Evolutionary conservation across 352 stramenopile species (phyloP).

Genomic region (Pythium scleroteichum): DNA sequence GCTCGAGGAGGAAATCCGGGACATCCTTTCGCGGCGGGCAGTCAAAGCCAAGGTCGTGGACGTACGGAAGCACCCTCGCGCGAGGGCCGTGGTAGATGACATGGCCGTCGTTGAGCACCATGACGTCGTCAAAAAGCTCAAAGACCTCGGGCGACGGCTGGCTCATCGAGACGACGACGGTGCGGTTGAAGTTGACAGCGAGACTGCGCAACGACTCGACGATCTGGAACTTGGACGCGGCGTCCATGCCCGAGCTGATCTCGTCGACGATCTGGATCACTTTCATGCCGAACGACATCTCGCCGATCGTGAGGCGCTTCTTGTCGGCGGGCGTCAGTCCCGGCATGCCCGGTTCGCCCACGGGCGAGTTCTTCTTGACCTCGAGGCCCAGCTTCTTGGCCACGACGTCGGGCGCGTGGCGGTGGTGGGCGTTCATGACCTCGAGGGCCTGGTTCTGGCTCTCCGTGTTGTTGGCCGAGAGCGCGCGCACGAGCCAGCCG

Average conservation of each 20-base stretch:
- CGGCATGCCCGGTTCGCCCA: slow-evolving; percentile 52
- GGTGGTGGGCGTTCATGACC: slow-evolving; percentile 36
- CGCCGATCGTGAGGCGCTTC: slow-evolving; percentile 50
- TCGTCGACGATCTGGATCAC: slow-evolving; percentile 77
- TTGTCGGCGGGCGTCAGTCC: slow-evolving; percentile 62
- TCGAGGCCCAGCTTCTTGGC: slow-evolving; percentile 60
- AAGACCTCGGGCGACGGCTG: slow-evolving; percentile 53
- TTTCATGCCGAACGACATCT: slow-evolving; percentile 68
- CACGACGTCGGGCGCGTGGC: slow-evolving; percentile 41
- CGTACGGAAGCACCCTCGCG: slow-evolving; percentile 44
- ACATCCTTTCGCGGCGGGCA: slow-evolving; percentile 36
- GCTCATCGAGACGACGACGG: slow-evolving; percentile 45
- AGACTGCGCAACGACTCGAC: slow-evolving; percentile 68
- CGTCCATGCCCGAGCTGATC: slow-evolving; percentile 90
- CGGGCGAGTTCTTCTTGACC: slow-evolving; percentile 51
- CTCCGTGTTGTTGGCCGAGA: slow-evolving; percentile 36
- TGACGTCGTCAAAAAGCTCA: slow-evolving; percentile 57
- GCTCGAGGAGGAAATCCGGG: slow-evolving; percentile 37
- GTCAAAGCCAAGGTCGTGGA: slow-evolving; percentile 48
- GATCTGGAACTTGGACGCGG: slow-evolving; percentile 88
- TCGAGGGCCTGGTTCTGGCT: slow-evolving; percentile 40
- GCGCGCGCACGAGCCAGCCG: slow-evolving; percentile 40
- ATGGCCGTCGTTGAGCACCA: slow-evolving; percentile 51
- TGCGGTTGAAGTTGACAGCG: slow-evolving; percentile 46
- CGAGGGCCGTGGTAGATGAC: slow-evolving; percentile 59